A percentile compares a stretch with the other conserved stretches of the same genome.
These are phyloP conservation scores for Aspergillus saccharolyticus DNA, from an alignment of 495 filamentous ascomycete species.

Conservation along the genomic window DNA sequence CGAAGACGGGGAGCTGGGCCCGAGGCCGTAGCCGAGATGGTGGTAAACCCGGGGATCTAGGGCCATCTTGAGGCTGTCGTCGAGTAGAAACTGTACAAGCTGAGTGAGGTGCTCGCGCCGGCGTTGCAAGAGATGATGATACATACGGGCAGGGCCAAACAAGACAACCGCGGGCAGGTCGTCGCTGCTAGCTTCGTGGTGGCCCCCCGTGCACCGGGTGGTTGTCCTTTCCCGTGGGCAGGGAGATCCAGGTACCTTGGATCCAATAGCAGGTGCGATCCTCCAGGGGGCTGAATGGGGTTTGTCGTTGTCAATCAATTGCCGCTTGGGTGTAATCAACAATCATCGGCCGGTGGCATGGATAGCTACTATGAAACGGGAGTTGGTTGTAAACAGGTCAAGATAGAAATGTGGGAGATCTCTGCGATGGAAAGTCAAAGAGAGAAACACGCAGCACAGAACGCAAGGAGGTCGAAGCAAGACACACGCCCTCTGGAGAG, in stretches of 20 bases:
- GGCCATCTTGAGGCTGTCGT: constrained; percentile 48
- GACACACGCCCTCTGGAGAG: background rate
- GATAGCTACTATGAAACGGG: background rate
- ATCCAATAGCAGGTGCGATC: background rate
- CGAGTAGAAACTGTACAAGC: constrained; percentile 45
- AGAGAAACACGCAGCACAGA: constrained; percentile 22
- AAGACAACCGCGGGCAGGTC: constrained; percentile 16
- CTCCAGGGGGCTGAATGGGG: background rate
- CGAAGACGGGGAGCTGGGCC: constrained; percentile 46
- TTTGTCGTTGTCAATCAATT: background rate
- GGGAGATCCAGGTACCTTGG: background rate
- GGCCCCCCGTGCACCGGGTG: constrained; percentile 2
- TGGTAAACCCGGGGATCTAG: constrained; percentile 54
- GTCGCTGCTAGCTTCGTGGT: constrained; percentile 8
- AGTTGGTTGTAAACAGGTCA: constrained; percentile 8
- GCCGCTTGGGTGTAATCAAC: background rate
- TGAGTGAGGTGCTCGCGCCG: constrained; percentile 43
- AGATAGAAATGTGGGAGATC: background rate
- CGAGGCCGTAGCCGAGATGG: constrained; percentile 38
- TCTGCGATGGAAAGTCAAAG: constrained; percentile 23
- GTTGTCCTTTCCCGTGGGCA: constrained; percentile 4
- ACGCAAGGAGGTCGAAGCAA: constrained; percentile 1
- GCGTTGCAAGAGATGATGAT: constrained; percentile 34
- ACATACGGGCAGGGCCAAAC: constrained; percentile 32
- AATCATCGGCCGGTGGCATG: background rate